Evolutionary conservation across 148 eudicot species (phyloP).

Genomic region (Agrostemma githago): DNA sequence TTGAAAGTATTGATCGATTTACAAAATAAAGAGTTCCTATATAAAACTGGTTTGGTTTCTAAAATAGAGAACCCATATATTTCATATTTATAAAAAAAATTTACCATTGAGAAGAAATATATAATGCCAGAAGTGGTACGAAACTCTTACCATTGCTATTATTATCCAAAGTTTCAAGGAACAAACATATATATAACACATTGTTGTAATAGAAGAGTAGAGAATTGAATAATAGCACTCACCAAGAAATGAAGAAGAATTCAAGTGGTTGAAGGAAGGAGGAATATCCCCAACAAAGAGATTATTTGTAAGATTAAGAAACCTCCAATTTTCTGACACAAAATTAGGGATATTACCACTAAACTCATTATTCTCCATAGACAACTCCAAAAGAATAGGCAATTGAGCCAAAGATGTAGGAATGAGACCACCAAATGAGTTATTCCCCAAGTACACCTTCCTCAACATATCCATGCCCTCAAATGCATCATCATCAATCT

Average conservation of each 20-base stretch:
- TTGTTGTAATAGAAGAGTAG: background rate
- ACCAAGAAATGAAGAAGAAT: conserved; percentile 49
- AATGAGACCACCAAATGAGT: conserved; percentile 39
- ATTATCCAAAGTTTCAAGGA: too few species aligned
- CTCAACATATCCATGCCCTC: conserved; percentile 42
- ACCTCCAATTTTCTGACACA: conserved; percentile 24
- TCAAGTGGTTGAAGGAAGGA: conserved; percentile 24
- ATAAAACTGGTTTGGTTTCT: too few species aligned
- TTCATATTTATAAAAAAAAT: too few species aligned
- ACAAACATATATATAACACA: too few species aligned
- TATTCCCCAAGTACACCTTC: conserved; percentile 51
- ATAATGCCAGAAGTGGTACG: too few species aligned
- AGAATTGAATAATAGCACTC: too few species aligned
- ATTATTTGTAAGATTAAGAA: conserved; percentile 42
- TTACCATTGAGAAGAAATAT: too few species aligned
- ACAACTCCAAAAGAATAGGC: conserved; percentile 47
- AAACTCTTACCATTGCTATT: too few species aligned
- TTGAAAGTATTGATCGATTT: too few species aligned
- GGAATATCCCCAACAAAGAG: conserved; percentile 51
- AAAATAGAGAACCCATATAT: too few species aligned
- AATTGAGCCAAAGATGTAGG: conserved; percentile 40
- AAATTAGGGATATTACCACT: conserved; percentile 51
- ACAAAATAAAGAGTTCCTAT: too few species aligned
- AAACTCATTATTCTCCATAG: conserved; percentile 46
- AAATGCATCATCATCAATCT: conserved; percentile 34